Evolutionary conservation across 2,329 filamentous ascomycete species (phyloP), one percentile per base, ranked within the genome.

Genomic region (Coleophoma crateriformis): DNA sequence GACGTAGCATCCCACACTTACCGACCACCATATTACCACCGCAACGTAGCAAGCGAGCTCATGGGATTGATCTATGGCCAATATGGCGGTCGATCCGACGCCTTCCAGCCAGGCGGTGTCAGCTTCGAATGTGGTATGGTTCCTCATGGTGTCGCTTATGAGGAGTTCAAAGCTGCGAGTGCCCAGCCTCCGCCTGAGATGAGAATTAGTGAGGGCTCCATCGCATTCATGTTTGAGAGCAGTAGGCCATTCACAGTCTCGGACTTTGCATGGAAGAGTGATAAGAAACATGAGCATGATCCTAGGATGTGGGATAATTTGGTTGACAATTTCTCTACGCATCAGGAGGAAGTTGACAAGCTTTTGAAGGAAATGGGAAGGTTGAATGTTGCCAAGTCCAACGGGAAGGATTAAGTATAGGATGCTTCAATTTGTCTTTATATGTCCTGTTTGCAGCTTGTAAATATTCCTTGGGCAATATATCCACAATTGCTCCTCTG

Each of bases 11-110:
- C 27, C 2, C 73, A 78, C 58, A 82, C 78, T 0, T 82, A 80
- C 67, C 71, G 78, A 8, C 75, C 77, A 11, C 78, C 79, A 1
- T 82, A 78, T 67, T 82, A 80, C 65, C 78, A 81, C 62, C 69
- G 74, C 39, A 77, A 76, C 60, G 72, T 71, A 2, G 75, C 75
- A 49, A 71, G 68, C 3, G 74, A 77, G 51, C 71, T 75, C 53
- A 72, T 74, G 70, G 72, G 71, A 10, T 61, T 74, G 38, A 47
- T 65, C 61, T 57, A 69, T 40, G 71, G 71, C 2, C 59, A 69
- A 42, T 72, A 72, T 54, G 70, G 77, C 48, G 75, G 64, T 49
- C 39, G 60, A 1, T 64, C 60, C 2, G 64, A 65, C 40, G 71
- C 68, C 14, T 75, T 74, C 59, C 68, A 69, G 52, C 71, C 72